A percentile compares a stretch with the other conserved stretches of the same genome.
phyloP scores from a whole-genome alignment of 495 filamentous ascomycete genomes.

The Talaromyces stipitatus region DNA sequence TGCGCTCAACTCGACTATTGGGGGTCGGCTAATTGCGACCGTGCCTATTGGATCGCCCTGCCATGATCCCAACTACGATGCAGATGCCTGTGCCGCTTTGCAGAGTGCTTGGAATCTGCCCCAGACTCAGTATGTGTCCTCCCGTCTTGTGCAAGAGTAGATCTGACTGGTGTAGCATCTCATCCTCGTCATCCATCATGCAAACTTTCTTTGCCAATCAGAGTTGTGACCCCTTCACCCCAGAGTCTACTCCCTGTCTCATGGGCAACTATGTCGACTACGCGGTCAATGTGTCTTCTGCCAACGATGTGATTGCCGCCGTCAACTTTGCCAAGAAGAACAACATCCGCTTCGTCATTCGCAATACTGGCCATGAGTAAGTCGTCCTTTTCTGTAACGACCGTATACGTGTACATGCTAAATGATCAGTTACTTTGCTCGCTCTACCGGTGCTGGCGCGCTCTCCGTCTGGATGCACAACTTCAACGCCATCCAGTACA shows the following conservation, averaged over 20 bases:
- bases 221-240: conserved; percentile 49
- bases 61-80: conserved; percentile 32
- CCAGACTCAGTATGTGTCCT: conserved; percentile 21
- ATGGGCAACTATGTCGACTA: conserved; percentile 53
- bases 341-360: conserved; percentile 54
- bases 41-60: conserved; percentile 37
- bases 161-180: conserved; percentile 15
- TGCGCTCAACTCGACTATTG: conserved; percentile 32
- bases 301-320: conserved; percentile 21
- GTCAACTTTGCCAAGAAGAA: conserved; percentile 43
- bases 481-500: conserved; percentile 26
- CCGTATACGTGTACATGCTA: background rate
- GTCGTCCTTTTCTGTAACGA: background rate
- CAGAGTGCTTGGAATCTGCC: conserved; percentile 21
- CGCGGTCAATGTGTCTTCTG: conserved; percentile 26
- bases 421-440: conserved; percentile 35
- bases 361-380: conserved; percentile 53
- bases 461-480: conserved; percentile 50
- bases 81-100: conserved; percentile 18
- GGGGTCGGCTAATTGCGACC: conserved; percentile 37
- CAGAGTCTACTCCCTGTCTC: conserved; percentile 42
- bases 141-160: background rate
- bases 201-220: conserved; percentile 32
- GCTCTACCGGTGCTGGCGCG: conserved; percentile 48
- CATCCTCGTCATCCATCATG: conserved; percentile 35